Evolutionary conservation across 2,329 filamentous ascomycete species (phyloP), one percentile per base, ranked within the genome.

Genomic region (Microcyclosporella mali): DNA sequence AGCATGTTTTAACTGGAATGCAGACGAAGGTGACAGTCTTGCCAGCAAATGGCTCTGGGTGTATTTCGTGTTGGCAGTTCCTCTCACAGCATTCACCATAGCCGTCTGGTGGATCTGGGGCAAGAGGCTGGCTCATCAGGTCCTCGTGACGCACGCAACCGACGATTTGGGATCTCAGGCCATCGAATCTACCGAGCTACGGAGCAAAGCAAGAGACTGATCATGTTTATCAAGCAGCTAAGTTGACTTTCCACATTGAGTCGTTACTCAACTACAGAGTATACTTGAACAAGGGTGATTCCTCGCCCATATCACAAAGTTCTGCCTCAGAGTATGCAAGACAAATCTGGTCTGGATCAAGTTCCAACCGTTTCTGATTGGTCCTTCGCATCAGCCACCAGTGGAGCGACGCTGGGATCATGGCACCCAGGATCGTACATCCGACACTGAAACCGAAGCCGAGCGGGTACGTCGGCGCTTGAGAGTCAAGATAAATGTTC

Each of bases 361-460:
- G 12, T 31, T 29, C 11, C 17, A 16, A 16, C 15, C 31, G 25
- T 19, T n/a, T 25, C 2, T 12, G 2, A 27, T 43, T 38, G 7
- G 9, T 28, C 15, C 34, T 28, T 16, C 35, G 28, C 33, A 43
- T 21, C 25, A 37, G 16, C 34, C 41, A 43, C 41, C 41, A 43
- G 33, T 43, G 41, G 7, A 43, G 12, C 18, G 41, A 38, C 7
- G 34, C 33, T 27, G 41, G 41, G 38, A 43, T 28, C 36, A 45
- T 45, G 2, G 42, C 36, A 10, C 42, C 42, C 6, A 45, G n/a
- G 15, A 45, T 25, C 2, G 36, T 40, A 27, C 42, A 45, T 2
- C 35, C 42, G n/a, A 45, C 42, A n/a, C 36, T 40, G 21, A 45
- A 45, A 3, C 31, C 42, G 32, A 45, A 45, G 3, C 42, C 42